Evolutionary conservation across 2,329 filamentous ascomycete genomes (phyloP).

Genomic region (Cladophialophora immunda): DNA sequence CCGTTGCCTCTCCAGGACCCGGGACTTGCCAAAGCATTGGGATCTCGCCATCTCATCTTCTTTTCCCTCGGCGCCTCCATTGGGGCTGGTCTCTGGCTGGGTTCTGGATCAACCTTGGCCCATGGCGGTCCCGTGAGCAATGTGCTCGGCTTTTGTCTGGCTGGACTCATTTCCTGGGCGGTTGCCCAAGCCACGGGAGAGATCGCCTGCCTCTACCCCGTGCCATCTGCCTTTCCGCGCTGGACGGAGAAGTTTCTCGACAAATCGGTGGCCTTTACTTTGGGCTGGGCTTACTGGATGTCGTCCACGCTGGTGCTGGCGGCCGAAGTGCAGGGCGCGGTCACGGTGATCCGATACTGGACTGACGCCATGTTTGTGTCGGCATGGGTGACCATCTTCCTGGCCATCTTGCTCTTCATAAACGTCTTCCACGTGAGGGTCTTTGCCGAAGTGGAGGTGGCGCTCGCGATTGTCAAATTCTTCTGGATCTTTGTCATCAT

Average conservation of each 20-base stretch:
- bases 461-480: slow-evolving; percentile 56
- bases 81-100: slow-evolving; percentile 60
- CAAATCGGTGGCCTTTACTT: slow-evolving; percentile 53
- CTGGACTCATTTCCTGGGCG: slow-evolving; percentile 52
- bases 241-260: slow-evolving; percentile 58
- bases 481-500: slow-evolving; percentile 60
- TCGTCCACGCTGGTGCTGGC: slow-evolving; percentile 52
- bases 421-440: slow-evolving; percentile 55
- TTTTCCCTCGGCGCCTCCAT: slow-evolving; percentile 53
- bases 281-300: slow-evolving; percentile 61
- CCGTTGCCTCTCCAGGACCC: background rate
- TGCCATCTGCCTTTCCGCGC: slow-evolving; percentile 58
- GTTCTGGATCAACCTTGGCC: slow-evolving; percentile 52
- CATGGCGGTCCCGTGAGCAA: slow-evolving; percentile 56
- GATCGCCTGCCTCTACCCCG: slow-evolving; percentile 57
- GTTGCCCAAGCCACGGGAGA: slow-evolving; percentile 58
- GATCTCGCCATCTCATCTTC: slow-evolving; percentile 50
- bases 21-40: background rate
- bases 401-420: slow-evolving; percentile 46
- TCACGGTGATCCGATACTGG: slow-evolving; percentile 57
- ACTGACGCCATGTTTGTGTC: slow-evolving; percentile 53
- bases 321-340: slow-evolving; percentile 53
- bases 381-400: slow-evolving; percentile 54
- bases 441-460: slow-evolving; percentile 58
- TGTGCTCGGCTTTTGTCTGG: slow-evolving; percentile 56